Percentiles rank a stretch among this genome's conserved stretches.
phyloP scores from a whole-genome alignment of 352 stramenopile species.

The Pythium brachiatum region DNA sequence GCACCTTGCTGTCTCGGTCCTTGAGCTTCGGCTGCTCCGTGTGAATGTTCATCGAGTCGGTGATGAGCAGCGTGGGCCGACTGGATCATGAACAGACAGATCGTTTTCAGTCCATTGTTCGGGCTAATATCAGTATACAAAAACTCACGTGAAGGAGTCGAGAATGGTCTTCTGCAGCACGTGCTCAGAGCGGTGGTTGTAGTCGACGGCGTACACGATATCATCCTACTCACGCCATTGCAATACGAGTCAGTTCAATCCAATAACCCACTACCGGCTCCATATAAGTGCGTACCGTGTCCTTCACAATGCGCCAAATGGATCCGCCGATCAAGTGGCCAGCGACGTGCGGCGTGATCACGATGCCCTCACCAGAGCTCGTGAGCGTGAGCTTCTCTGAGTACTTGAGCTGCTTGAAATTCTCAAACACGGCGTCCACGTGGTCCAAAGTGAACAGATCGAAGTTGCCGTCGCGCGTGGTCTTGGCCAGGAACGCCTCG shows the following conservation, averaged over 20 bases:
- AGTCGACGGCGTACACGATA: conserved; percentile 91
- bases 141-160: conserved; percentile 87
- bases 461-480: conserved; percentile 90
- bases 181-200: conserved; percentile 94
- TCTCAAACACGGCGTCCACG: conserved; percentile 92
- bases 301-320: conserved; percentile 93
- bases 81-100: conserved; percentile 32
- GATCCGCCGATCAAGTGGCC: conserved; percentile 94
- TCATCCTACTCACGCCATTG: conserved; percentile 61
- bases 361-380: conserved; percentile 82
- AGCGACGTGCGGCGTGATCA: conserved; percentile 93
- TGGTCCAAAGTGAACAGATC: conserved; percentile 91
- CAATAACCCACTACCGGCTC: neutral
- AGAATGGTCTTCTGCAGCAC: conserved; percentile 93
- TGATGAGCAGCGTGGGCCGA: conserved; percentile 83
- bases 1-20: conserved; percentile 82
- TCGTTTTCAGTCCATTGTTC: neutral
- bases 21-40: conserved; percentile 86
- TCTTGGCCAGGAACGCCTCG: conserved; percentile 92
- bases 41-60: conserved; percentile 87
- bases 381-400: conserved; percentile 90
- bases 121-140: too few species aligned
- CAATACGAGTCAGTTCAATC: conserved; percentile 5
- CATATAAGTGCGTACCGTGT: conserved; percentile 60
- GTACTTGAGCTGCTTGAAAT: conserved; percentile 95